Percentiles rank a stretch among this genome's conserved stretches.
Evolutionary conservation across 305 asterid genomes (phyloP).

Genomic region (Solanum hybrid): DNA sequence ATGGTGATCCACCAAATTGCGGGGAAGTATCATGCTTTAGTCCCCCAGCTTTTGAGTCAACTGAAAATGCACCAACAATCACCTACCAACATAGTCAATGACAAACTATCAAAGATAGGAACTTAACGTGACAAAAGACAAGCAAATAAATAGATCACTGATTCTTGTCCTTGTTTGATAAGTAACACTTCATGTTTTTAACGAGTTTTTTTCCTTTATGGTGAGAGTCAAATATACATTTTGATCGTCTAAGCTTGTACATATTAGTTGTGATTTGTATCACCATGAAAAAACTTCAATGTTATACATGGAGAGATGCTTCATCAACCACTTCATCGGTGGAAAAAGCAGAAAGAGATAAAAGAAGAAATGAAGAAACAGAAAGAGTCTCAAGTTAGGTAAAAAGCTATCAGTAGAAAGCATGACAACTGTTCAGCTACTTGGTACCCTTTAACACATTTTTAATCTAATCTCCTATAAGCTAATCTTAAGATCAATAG

Average conservation of each 20-base stretch:
- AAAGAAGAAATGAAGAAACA: neutral
- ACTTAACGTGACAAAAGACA: neutral
- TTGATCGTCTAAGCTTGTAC: neutral
- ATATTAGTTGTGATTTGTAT: neutral
- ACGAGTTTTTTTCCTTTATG: neutral
- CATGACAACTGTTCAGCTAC: neutral
- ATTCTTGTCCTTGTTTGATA: neutral
- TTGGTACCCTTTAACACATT: neutral
- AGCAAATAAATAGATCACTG: neutral
- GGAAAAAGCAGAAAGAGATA: neutral
- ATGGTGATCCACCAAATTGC: slow-evolving; percentile 34
- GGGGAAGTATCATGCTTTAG: slow-evolving; percentile 22
- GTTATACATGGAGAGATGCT: neutral
- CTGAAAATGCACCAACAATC: slow-evolving; percentile 35
- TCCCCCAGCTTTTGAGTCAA: slow-evolving; percentile 24
- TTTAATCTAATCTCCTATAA: neutral
- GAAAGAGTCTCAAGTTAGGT: neutral
- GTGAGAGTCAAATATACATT: neutral
- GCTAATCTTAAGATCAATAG: neutral
- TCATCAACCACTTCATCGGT: neutral
- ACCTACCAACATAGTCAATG: slow-evolving; percentile 21
- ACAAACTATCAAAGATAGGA: neutral
- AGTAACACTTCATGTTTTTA: neutral
- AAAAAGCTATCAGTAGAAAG: neutral
- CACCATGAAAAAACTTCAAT: neutral